Evolutionary conservation across 2,329 filamentous ascomycete species (phyloP).

Genomic region (Knufia petricola): DNA sequence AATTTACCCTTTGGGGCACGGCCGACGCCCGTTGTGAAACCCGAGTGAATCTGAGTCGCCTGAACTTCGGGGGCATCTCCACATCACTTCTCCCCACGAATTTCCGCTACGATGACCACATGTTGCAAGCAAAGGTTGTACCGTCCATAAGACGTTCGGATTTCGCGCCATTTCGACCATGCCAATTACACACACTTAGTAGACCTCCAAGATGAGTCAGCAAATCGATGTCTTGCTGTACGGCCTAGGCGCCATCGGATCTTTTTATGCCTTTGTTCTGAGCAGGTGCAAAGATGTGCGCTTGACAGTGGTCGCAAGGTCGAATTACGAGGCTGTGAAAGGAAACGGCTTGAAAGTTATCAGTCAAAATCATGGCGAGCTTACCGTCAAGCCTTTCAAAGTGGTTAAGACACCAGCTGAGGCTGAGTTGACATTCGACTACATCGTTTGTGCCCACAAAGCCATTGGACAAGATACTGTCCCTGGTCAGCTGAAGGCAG

Average conservation of each 20-base stretch:
- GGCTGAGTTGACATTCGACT: constrained; percentile 26
- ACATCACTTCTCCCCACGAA: constrained; percentile 3
- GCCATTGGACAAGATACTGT: constrained; percentile 34
- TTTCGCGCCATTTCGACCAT: neutral
- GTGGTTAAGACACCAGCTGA: constrained; percentile 33
- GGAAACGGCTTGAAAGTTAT: constrained; percentile 34
- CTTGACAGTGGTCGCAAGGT: constrained; percentile 37
- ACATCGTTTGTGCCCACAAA: constrained; percentile 33
- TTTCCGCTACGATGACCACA: neutral
- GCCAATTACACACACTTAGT: neutral
- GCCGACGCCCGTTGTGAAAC: neutral
- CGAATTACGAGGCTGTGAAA: constrained; percentile 37
- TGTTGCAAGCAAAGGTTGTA: neutral
- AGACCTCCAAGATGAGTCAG: constrained; percentile 22
- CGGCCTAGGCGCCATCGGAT: constrained; percentile 48
- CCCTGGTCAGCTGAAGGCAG: constrained; percentile 28
- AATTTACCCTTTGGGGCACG: neutral
- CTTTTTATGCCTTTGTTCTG: constrained; percentile 49
- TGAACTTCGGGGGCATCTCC: neutral
- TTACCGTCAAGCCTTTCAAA: constrained; percentile 28
- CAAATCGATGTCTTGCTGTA: constrained; percentile 40
- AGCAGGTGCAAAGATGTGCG: constrained; percentile 33
- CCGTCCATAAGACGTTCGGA: neutral
- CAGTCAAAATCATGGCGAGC: constrained; percentile 34
- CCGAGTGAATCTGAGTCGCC: neutral